Evolutionary conservation across 2,329 filamentous ascomycete species (phyloP).

Genomic region (Graphiopsis chlorocephala): DNA sequence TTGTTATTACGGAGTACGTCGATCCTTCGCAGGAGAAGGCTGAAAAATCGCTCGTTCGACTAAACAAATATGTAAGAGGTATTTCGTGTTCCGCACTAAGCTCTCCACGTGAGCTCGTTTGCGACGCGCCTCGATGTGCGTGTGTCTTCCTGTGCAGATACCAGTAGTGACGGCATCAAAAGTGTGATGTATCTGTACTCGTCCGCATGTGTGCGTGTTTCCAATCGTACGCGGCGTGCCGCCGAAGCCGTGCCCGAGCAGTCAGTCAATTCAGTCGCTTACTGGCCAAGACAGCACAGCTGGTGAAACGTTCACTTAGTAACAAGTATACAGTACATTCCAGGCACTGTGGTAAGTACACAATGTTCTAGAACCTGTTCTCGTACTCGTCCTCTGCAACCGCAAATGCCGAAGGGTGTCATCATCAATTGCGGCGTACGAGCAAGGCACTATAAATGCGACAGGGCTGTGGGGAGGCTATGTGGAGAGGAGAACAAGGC

Average conservation of each 20-base stretch:
- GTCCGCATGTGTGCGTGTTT: not conserved
- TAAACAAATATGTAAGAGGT: not conserved
- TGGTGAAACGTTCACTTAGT: constrained; percentile 6
- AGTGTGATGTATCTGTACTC: not conserved
- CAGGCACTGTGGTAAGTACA: not conserved
- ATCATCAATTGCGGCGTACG: not conserved
- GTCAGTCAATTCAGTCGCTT: not conserved
- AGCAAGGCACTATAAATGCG: not conserved
- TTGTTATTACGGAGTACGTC: not conserved
- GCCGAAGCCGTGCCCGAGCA: not conserved
- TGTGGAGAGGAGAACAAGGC: not conserved
- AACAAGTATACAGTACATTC: constrained; percentile 2
- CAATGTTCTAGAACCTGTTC: not conserved
- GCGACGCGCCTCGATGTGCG: not conserved
- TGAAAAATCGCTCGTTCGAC: not conserved
- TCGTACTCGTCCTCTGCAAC: not conserved
- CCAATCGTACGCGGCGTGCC: not conserved
- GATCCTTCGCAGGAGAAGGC: not conserved
- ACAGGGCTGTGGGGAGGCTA: not conserved
- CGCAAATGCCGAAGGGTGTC: not conserved
- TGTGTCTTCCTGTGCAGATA: not conserved
- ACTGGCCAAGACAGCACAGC: not conserved
- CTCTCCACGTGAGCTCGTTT: not conserved
- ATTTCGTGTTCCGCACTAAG: not conserved
- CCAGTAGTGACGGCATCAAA: not conserved